phyloP scores from a whole-genome alignment of 441 rosid species.

The Metrosideros polymorpha region DNA sequence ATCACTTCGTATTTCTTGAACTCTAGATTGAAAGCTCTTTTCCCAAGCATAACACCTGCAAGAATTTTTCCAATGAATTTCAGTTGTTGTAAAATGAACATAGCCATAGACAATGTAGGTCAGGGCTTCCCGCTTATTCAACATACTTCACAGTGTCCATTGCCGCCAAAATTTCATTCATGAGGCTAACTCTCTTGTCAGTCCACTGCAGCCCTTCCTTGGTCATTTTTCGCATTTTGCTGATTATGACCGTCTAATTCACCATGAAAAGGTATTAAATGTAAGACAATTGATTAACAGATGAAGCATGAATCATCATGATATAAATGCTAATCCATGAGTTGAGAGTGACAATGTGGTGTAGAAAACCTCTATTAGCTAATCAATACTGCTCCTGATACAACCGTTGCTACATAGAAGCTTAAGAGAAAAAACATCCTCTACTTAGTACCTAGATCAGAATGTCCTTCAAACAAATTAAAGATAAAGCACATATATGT shows the following conservation, averaged over 20 bases:
- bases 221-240: slow-evolving; percentile 4
- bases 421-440: not conserved
- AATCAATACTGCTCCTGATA: not conserved
- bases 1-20: slow-evolving; percentile 69
- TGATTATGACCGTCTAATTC: slow-evolving; percentile 5
- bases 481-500: not conserved
- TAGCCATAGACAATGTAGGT: not conserved
- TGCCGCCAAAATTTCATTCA: slow-evolving; percentile 13
- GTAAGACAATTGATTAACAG: not conserved
- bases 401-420: not conserved
- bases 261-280: not conserved
- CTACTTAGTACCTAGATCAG: not conserved
- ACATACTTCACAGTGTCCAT: slow-evolving; percentile 70
- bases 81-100: not conserved
- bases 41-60: slow-evolving; percentile 99
- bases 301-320: not conserved
- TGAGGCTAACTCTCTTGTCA: slow-evolving; percentile 12
- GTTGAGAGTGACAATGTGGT: not conserved
- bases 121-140: not conserved
- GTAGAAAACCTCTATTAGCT: not conserved
- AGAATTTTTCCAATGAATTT: not conserved
- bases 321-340: not conserved
- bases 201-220: slow-evolving; percentile 14
- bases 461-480: not conserved
- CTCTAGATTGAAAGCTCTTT: slow-evolving; percentile 87